A percentile compares a stretch with the other conserved stretches of the same genome.
Conservation (phyloP, 2,329 filamentous ascomycete species). For the Botrytis cinerea region DNA sequence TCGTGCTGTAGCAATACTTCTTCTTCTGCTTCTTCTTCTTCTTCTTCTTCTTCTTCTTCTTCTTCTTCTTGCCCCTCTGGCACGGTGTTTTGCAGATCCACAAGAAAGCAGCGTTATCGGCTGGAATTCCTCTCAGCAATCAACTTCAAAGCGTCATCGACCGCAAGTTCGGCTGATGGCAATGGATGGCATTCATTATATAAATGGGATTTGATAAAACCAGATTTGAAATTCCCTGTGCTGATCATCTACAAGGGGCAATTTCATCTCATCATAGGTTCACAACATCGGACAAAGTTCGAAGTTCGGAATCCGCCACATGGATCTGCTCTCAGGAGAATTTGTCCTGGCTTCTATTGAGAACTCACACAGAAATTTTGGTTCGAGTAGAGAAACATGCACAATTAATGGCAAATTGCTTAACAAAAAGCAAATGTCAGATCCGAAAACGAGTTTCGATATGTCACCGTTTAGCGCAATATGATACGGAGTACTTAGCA, state of each 20-base stretch:
- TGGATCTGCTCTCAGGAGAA: neutral
- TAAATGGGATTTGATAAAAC: neutral
- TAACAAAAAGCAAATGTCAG: neutral
- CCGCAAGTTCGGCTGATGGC: neutral
- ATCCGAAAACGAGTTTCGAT: neutral
- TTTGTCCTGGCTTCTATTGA: neutral
- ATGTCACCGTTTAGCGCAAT: neutral
- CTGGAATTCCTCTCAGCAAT: neutral
- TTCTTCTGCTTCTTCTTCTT: too few relatives aligned
- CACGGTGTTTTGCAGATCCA: neutral
- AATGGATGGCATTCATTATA: neutral
- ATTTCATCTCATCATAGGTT: neutral
- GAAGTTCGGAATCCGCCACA: neutral
- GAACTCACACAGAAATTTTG: neutral
- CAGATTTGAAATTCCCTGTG: conserved; percentile 6
- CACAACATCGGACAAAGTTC: neutral
- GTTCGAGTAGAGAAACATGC: neutral
- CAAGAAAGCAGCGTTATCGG: neutral
- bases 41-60: too few relatives aligned
- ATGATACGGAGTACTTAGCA: neutral
- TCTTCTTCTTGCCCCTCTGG: neutral
- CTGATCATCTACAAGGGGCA: neutral
- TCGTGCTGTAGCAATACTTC: neutral
- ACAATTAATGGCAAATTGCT: neutral
- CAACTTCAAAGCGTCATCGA: conserved; percentile 8